Evolutionary conservation across 2,329 filamentous ascomycete genomes (phyloP), one percentile per base, ranked within the genome.

Genomic region (Aureobasidium namibiae): DNA sequence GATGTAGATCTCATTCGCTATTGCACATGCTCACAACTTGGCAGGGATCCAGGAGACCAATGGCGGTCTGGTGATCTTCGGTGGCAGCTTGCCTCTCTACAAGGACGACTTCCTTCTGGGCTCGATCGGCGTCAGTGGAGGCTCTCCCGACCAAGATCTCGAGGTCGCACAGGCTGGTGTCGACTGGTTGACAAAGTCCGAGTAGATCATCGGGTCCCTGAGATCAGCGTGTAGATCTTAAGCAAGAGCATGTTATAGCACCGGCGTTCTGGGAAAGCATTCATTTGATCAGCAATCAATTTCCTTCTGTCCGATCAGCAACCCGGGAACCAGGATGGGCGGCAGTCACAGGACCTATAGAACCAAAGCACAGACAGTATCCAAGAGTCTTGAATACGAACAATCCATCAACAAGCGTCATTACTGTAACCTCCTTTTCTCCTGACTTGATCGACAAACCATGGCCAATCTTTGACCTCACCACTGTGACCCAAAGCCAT

Each of bases 1-100:
- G 3, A 26, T 16, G 39, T 36, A 2, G 7, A n/a, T 14, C 13
- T 42, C 13, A 26, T 4, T 3, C 14, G 16, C 2, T 39, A 33
- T 9, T 18, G 10, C 29, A 14, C 14, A 41, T 39, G 38, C 42
- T 58, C 54, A 39, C 21, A 33, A n/a, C 9, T 23, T 39, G 13
- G 1, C 13, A 56, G 66, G 61, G 7, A 66, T 68, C 34, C 62
- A 67, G 60, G 56, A 67, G 49, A 67, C 66, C 1, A 68, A 69
- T 54, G 66, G 62, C n/a, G 67, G 66, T 3, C 56, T 69, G 44
- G 65, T 68, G 7, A 64, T 67, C 6, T 69, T 68, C 54, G 65
- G 65, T 8, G 67, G 67, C 13, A 66, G 67, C 3, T 63, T 66
- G 44, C 66, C 67, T 11, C 63, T 68, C 21, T 66, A 63, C 54